Evolutionary conservation across 768 basidiomycete genomes (phyloP).

Genomic region (Xanthoconium purpureum): DNA sequence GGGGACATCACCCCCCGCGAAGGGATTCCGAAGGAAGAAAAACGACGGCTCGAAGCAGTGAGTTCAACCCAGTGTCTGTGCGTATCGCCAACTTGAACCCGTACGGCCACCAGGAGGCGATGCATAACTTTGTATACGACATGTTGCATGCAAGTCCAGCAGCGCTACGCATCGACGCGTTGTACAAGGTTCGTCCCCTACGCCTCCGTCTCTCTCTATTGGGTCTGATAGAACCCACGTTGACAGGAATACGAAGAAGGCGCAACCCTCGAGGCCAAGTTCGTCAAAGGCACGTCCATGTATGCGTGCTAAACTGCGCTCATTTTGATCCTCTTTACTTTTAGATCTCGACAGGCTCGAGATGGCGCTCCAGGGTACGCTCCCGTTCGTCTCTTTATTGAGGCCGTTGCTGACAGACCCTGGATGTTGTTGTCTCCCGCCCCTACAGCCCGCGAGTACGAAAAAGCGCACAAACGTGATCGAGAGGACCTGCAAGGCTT

Average conservation of each 20-base stretch:
- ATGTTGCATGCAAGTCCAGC: slow-evolving; percentile 81
- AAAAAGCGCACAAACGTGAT: slow-evolving; percentile 44
- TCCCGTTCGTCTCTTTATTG: background rate
- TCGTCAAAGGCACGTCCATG: slow-evolving; percentile 70
- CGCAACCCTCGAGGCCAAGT: slow-evolving; percentile 67
- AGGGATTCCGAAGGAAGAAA: slow-evolving; percentile 78
- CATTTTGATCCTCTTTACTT: background rate
- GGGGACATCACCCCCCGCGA: slow-evolving; percentile 93
- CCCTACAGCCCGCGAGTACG: slow-evolving; percentile 69
- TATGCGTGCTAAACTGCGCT: background rate
- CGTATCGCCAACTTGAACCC: background rate
- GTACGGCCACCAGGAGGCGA: slow-evolving; percentile 61
- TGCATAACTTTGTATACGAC: slow-evolving; percentile 83
- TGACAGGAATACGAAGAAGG: slow-evolving; percentile 83
- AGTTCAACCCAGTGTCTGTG: slow-evolving; percentile 10
- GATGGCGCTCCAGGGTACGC: slow-evolving; percentile 77
- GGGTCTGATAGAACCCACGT: background rate
- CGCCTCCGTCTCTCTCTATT: too few relatives aligned
- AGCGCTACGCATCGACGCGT: slow-evolving; percentile 58
- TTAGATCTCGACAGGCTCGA: slow-evolving; percentile 84
- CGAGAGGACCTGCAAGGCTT: slow-evolving; percentile 61
- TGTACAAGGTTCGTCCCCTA: slow-evolving; percentile 55
- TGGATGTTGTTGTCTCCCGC: too few relatives aligned
- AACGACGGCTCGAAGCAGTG: slow-evolving; percentile 71
- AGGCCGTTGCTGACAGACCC: background rate